Base-by-base conservation (phyloP, 371 early-diverging fungal genomes). In the Dichotomocladium elegans region DNA sequence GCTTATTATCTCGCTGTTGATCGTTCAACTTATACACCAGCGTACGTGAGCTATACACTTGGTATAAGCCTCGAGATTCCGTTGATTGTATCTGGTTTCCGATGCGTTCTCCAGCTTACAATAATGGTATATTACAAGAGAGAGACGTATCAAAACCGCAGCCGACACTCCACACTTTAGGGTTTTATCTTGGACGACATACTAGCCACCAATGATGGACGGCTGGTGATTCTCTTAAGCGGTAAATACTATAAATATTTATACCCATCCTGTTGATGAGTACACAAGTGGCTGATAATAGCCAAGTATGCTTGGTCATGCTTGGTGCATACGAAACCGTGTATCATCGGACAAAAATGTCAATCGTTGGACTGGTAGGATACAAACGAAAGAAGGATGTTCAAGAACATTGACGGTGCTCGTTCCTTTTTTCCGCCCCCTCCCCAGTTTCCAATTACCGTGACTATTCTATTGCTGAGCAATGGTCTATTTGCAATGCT, bases 401-500 rank as follows among this genome's bases (percentile, higher is more conserved):
- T 27, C 14, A 14, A n/a, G 41, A 42, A 3, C 17, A 9, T 49
- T 24, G 3, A 46, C 25, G n/a, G 11, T 46, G 4, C 42, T 29
- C 9, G 27, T 8, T 19, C n/a, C 7, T 22, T 34, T 21, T 5
- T 45, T 47, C 4, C 22, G 10, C 19, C 12, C 4, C 14, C 17
- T 42, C 4, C 41, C 19, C 47, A 81, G 80, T 74, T 79, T 56
- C 68, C 73, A 2, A 52, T 72, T 8, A 75, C 79, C 49, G 63
- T 77, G 41, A 51, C 59, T 10, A 72, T 75, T 17, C 64, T 81
- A 51, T 61, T 77, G 8, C 47, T 66, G 26, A 77, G 80, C 27
- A 79, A 72, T 31, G 51, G 75, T 21, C 44, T 77, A 22, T 64
- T 79, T 9, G 70, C 73, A 14, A 62, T 76, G 6, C 51, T 84